phyloP scores from a whole-genome alignment of 495 filamentous ascomycete species.

The Margaritispora aquatica region DNA sequence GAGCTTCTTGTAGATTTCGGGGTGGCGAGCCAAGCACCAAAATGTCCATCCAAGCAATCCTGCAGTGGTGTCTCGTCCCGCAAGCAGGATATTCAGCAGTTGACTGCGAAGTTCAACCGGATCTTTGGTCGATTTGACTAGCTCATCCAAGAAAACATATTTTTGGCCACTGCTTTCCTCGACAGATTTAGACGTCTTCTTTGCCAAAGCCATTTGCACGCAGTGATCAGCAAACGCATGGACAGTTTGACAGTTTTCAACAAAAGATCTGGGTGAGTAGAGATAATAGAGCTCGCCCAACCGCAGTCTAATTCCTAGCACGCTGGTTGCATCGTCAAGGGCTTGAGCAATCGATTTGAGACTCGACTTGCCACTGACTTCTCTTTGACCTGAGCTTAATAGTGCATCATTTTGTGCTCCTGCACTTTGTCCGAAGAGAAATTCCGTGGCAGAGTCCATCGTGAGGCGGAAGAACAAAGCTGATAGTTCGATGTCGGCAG shows the following conservation, averaged over 20 bases:
- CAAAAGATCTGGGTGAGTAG: background rate
- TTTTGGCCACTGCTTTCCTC: background rate
- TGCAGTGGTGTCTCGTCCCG: constrained; percentile 54
- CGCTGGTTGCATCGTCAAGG: background rate
- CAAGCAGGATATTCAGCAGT: constrained; percentile 45
- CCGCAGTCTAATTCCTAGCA: background rate
- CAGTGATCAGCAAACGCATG: constrained; percentile 1
- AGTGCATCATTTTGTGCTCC: background rate
- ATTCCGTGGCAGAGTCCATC: constrained; percentile 60
- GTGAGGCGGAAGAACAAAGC: constrained; percentile 27
- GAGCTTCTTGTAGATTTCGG: constrained; percentile 39
- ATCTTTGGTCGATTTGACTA: constrained; percentile 32
- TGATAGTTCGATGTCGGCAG: background rate
- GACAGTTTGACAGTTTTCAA: background rate
- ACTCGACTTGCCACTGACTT: background rate
- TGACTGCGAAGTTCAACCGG: constrained; percentile 35
- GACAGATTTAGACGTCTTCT: background rate
- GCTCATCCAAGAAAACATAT: constrained; percentile 37
- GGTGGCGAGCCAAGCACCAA: constrained; percentile 38
- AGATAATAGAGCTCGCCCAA: background rate
- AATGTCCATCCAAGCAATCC: constrained; percentile 39
- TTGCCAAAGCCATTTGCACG: background rate
- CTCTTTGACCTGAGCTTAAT: background rate
- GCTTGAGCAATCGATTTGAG: background rate
- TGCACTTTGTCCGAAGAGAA: constrained; percentile 49